A percentile compares a stretch with the other conserved stretches of the same genome.
Evolutionary conservation across 2,329 filamentous ascomycete genomes (phyloP).

Genomic region (Penicillium janthinellum): DNA sequence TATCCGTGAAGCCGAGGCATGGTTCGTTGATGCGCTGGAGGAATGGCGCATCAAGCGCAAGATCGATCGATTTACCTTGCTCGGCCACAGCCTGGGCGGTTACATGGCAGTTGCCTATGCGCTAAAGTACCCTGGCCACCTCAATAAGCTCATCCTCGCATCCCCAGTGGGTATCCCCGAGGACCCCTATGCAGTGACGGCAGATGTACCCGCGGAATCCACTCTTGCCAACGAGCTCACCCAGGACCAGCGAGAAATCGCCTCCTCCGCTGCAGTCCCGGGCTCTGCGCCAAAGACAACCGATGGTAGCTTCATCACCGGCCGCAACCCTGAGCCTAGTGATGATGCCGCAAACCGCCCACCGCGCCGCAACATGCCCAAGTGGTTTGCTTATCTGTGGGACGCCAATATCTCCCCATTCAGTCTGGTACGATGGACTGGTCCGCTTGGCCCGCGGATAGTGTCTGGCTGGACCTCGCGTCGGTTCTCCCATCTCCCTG

Average conservation of each 20-base stretch:
- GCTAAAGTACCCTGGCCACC: conserved; percentile 87
- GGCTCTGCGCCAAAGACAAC: conserved; percentile 38
- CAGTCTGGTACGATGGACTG: conserved; percentile 81
- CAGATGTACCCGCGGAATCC: conserved; percentile 75
- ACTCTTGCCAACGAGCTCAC: conserved; percentile 76
- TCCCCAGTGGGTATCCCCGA: conserved; percentile 94
- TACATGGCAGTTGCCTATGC: conserved; percentile 96
- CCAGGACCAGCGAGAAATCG: conserved; percentile 64
- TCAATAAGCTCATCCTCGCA: conserved; percentile 95
- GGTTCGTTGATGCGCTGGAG: conserved; percentile 94
- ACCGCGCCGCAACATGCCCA: conserved; percentile 66
- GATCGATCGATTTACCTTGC: conserved; percentile 88
- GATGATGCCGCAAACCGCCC: conserved; percentile 46
- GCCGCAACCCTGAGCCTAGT: conserved; percentile 33
- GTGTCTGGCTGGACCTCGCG: conserved; percentile 94
- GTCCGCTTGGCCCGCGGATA: conserved; percentile 85
- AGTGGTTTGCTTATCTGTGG: conserved; percentile 93
- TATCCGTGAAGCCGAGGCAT: conserved; percentile 86
- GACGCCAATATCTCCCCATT: conserved; percentile 97
- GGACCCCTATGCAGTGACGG: conserved; percentile 83
- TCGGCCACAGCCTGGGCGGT: conserved; percentile 91
- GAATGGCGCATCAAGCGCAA: conserved; percentile 90
- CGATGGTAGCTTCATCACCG: conserved; percentile 60
- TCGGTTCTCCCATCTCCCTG: conserved; percentile 84
- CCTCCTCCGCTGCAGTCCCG: conserved; percentile 26